Percentiles rank a stretch among this genome's conserved stretches.
Conservation (phyloP, 2,329 filamentous ascomycete genomes). For the Cucurbitaria berberidis region DNA sequence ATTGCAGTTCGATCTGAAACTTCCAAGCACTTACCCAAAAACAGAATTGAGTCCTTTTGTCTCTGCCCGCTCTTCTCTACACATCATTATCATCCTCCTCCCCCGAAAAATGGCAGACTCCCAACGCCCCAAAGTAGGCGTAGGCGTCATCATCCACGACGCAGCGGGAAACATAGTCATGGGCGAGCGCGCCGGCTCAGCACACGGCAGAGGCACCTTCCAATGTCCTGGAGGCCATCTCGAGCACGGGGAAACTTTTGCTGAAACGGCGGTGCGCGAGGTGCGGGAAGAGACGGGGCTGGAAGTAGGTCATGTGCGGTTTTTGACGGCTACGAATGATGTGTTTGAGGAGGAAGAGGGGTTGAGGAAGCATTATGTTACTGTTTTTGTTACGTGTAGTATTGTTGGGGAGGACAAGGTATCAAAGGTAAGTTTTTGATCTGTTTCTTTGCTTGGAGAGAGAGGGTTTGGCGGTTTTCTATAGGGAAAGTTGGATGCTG, state of each 20-base stretch:
- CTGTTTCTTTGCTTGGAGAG: constrained; percentile 18
- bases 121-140: constrained; percentile 52
- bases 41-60: too few species aligned
- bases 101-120: constrained; percentile 22
- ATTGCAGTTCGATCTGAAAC: neutral
- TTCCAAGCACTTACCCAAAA: too few species aligned
- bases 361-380: constrained; percentile 71
- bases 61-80: neutral
- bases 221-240: constrained; percentile 78
- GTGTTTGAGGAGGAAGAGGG: constrained; percentile 60
- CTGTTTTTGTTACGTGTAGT: constrained; percentile 68
- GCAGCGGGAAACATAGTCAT: constrained; percentile 53
- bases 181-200: constrained; percentile 55
- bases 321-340: constrained; percentile 70
- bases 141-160: constrained; percentile 57
- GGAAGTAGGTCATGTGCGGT: constrained; percentile 57
- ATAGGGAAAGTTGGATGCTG: too few species aligned
- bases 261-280: constrained; percentile 70
- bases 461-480: neutral
- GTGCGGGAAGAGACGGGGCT: constrained; percentile 71
- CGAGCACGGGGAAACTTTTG: constrained; percentile 69
- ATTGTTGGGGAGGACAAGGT: constrained; percentile 56
- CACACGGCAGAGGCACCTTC: constrained; percentile 58
- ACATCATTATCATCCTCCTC: neutral
- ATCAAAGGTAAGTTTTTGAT: constrained; percentile 58